Conservation (phyloP, 2,329 filamentous ascomycete species). For the Cytospora schulzeri region DNA sequence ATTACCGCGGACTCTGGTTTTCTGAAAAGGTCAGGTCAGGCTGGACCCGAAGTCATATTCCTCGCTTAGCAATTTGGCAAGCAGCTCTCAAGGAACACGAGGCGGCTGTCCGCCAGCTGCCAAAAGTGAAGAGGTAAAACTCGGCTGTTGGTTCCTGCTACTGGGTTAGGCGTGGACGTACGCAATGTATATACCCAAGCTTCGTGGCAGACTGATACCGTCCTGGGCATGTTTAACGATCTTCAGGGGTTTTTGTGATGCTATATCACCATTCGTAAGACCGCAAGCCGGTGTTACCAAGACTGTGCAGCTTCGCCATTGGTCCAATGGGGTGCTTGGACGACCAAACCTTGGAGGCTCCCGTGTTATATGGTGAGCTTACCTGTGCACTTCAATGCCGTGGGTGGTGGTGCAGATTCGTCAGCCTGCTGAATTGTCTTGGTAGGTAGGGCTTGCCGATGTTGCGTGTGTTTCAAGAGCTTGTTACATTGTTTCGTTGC, state of each 20-base stretch:
- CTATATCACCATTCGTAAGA: conserved; percentile 13
- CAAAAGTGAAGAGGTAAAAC: neutral
- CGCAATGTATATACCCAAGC: neutral
- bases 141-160: conserved; percentile 2
- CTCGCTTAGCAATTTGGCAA: no score
- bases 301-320: neutral
- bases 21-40: neutral
- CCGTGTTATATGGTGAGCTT: conserved; percentile 6
- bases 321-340: conserved; percentile 8
- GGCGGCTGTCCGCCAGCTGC: neutral
- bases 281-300: conserved; percentile 13
- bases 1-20: neutral
- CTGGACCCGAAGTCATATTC: neutral
- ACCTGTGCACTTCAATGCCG: conserved; percentile 10
- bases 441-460: conserved; percentile 22
- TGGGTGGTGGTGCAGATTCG: conserved; percentile 15
- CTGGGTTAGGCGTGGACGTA: neutral
- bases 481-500: neutral
- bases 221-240: conserved; percentile 1
- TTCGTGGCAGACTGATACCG: neutral
- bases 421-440: conserved; percentile 13
- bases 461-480: conserved; percentile 18
- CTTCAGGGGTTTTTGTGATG: conserved; percentile 18
- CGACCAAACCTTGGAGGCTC: neutral
- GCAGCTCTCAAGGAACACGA: neutral